phyloP scores from a whole-genome alignment of 148 eudicot species.

The Rhododendron griersonianum region DNA sequence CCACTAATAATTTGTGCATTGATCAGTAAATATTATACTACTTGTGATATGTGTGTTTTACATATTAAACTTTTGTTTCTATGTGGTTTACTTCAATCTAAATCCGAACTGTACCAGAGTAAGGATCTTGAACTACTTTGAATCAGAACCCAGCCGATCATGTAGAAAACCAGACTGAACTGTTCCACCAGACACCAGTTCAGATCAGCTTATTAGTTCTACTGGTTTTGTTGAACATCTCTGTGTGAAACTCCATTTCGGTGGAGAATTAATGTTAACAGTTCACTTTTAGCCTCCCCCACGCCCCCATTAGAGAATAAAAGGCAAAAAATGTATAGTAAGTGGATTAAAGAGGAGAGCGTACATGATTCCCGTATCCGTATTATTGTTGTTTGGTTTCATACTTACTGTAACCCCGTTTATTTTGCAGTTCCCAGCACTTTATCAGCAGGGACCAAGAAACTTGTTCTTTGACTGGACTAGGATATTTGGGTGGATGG shows the following conservation, averaged over 20 bases:
- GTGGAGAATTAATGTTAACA: not conserved
- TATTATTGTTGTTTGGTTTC: not conserved
- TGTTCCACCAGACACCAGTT: not conserved
- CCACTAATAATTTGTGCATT: not conserved
- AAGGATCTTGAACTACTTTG: not conserved
- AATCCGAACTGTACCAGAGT: not conserved
- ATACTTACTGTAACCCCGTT: not conserved
- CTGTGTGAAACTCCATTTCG: not conserved
- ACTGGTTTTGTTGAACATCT: not conserved
- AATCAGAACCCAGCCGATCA: not conserved
- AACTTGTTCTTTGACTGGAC: constrained; percentile 76
- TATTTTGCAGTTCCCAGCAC: constrained; percentile 66
- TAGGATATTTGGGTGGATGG: constrained; percentile 72
- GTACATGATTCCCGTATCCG: not conserved
- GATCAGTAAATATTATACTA: not conserved
- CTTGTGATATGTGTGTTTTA: not conserved
- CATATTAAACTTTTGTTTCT: not conserved
- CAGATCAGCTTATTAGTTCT: not conserved
- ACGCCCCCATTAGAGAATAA: not conserved
- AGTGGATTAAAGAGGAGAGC: not conserved
- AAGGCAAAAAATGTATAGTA: not conserved
- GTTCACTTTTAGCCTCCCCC: not conserved
- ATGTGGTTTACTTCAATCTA: not conserved
- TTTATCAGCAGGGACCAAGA: constrained; percentile 74
- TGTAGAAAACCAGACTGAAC: not conserved